Conservation (phyloP, 177 flowering plant species). For the Vitis hybrid region DNA sequence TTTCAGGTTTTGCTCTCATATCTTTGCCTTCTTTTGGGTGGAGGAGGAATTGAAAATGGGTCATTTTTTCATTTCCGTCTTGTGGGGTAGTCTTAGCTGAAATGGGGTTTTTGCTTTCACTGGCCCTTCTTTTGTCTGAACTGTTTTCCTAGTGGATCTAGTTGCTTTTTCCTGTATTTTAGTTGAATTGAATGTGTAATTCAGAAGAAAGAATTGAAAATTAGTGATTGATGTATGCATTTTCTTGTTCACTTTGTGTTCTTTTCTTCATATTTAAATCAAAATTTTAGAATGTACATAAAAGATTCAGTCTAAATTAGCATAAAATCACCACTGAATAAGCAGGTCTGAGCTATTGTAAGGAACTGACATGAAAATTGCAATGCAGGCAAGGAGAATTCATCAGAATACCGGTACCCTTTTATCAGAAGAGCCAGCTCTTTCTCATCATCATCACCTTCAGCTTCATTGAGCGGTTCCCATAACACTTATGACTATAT, state of each 20-base stretch:
- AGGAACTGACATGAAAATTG: neutral
- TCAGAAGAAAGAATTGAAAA: no score
- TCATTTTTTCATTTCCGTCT: neutral
- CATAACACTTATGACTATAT: slow-evolving; percentile 65
- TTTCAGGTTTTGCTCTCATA: neutral
- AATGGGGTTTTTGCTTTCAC: neutral
- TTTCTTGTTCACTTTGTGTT: no score
- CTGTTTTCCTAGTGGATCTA: no score
- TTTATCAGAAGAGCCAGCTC: slow-evolving; percentile 69
- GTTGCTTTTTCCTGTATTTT: no score
- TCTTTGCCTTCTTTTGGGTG: neutral
- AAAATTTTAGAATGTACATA: no score
- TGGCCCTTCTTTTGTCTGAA: neutral
- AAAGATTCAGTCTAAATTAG: no score
- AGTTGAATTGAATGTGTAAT: no score
- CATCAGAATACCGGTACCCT: slow-evolving; percentile 38
- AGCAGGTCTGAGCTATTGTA: no score
- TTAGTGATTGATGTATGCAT: no score
- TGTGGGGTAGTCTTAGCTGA: neutral
- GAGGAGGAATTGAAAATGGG: neutral
- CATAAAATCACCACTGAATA: no score
- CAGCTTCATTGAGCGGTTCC: slow-evolving; percentile 25
- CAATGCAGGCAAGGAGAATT: slow-evolving; percentile 28
- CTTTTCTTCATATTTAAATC: no score
- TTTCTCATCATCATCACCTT: slow-evolving; percentile 37